phyloP scores from a whole-genome alignment of 306 rosid species.

The Quercus bicolor region DNA sequence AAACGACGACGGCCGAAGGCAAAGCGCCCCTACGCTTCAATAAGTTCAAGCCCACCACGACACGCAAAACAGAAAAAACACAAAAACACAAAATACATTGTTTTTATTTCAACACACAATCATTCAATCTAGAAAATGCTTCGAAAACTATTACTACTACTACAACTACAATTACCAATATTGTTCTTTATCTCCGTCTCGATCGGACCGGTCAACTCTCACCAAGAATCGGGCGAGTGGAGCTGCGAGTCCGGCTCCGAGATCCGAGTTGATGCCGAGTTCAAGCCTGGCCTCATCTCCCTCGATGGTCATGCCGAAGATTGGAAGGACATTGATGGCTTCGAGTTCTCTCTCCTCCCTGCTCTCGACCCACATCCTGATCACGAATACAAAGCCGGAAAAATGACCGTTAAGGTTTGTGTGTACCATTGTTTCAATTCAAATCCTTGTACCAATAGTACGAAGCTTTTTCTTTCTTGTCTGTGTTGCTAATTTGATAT shows the following conservation, averaged over 20 bases:
- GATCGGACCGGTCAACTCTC: constrained; percentile 52
- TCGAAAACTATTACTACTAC: constrained; percentile 23
- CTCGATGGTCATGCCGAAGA: constrained; percentile 91
- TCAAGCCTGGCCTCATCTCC: constrained; percentile 65
- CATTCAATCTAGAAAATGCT: constrained; percentile 29
- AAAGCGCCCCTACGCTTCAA: not conserved
- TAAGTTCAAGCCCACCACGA: not conserved
- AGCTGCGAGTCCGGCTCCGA: constrained; percentile 67
- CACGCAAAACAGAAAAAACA: not conserved
- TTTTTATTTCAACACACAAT: no score
- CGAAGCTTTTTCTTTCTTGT: not conserved
- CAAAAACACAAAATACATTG: not conserved
- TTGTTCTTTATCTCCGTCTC: constrained; percentile 18
- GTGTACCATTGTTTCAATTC: not conserved
- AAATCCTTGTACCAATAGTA: not conserved
- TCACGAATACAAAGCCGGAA: constrained; percentile 67
- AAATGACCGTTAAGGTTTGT: constrained; percentile 70
- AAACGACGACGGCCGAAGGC: not conserved
- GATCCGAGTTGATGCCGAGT: constrained; percentile 55
- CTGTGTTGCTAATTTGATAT: not conserved
- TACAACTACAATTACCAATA: constrained; percentile 6
- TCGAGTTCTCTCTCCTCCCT: constrained; percentile 72
- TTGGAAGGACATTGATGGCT: constrained; percentile 81
- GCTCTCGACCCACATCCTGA: constrained; percentile 87
- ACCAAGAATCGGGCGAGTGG: constrained; percentile 83